Conservation (phyloP, 495 filamentous ascomycete genomes). For the Aspergillus conjunctus region DNA sequence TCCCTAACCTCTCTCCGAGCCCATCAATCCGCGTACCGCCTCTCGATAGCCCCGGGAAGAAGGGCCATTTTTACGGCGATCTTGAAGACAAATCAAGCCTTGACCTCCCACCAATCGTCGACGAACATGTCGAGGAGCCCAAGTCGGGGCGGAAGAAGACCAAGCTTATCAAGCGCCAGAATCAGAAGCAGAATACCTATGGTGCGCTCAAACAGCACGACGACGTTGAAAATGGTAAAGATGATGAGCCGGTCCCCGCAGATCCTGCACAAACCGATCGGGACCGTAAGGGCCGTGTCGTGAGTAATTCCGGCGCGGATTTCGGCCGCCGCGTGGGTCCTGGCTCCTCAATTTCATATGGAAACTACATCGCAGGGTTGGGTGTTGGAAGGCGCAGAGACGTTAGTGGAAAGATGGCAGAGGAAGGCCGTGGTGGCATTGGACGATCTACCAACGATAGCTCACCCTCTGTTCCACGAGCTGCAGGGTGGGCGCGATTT, state of each 20-base stretch:
- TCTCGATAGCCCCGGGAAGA: constrained; percentile 31
- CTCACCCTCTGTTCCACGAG: constrained; percentile 28
- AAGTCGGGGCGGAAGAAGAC: constrained; percentile 27
- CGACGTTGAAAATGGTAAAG: constrained; percentile 32
- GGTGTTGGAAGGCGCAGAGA: constrained; percentile 58
- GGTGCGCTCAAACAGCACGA: constrained; percentile 44
- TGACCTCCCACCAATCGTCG: constrained; percentile 31
- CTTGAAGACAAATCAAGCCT: constrained; percentile 32
- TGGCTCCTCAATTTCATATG: constrained; percentile 48
- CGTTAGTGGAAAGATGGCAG: constrained; percentile 82
- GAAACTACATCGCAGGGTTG: constrained; percentile 59
- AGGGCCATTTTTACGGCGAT: constrained; percentile 43
- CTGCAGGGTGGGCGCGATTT: constrained; percentile 52
- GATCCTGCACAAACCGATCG: constrained; percentile 37
- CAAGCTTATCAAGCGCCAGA: constrained; percentile 39
- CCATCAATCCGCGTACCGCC: constrained; percentile 19
- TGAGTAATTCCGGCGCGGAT: constrained; percentile 56
- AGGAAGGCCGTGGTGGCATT: constrained; percentile 70
- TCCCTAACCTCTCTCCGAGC: constrained; percentile 39
- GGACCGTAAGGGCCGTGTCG: constrained; percentile 51
- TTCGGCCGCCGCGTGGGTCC: constrained; percentile 44
- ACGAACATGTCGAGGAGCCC: constrained; percentile 9
- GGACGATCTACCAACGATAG: constrained; percentile 16
- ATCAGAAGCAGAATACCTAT: constrained; percentile 39
- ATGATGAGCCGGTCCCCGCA: constrained; percentile 15